Evolutionary conservation across 768 basidiomycete genomes (phyloP).

Genomic region (Favolaschia claudopus): DNA sequence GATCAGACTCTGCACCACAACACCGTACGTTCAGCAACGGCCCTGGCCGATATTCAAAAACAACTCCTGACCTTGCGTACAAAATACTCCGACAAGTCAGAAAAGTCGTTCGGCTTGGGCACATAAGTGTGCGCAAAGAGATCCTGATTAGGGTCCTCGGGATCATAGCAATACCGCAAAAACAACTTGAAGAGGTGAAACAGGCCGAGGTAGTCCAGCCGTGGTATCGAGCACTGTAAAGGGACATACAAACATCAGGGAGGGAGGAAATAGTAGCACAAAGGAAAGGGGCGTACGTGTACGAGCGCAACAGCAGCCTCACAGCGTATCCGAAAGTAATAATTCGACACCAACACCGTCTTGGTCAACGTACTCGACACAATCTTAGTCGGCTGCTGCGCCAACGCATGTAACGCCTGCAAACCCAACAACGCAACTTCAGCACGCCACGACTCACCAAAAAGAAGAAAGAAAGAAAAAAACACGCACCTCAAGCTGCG

Average conservation of each 20-base stretch:
- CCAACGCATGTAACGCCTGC: conserved; percentile 90
- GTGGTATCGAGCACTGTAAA: conserved; percentile 80
- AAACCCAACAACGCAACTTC: background rate
- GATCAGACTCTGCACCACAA: conserved; percentile 65
- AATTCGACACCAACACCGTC: conserved; percentile 93
- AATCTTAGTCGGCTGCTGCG: conserved; percentile 82
- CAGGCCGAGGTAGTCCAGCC: conserved; percentile 87
- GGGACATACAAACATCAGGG: too few relatives aligned
- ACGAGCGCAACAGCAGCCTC: conserved; percentile 91
- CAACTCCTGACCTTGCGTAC: conserved; percentile 87
- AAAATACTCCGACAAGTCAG: conserved; percentile 91
- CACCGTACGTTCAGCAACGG: too few relatives aligned
- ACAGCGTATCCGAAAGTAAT: conserved; percentile 94
- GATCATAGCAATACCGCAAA: conserved; percentile 88
- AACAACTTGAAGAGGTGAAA: conserved; percentile 98
- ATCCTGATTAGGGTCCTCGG: conserved; percentile 81
- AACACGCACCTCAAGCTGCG: conserved; percentile 81
- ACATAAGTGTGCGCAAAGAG: conserved; percentile 88
- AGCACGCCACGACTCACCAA: background rate
- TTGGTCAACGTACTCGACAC: conserved; percentile 92
- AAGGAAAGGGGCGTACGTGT: conserved; percentile 53
- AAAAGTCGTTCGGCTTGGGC: conserved; percentile 95
- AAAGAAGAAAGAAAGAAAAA: background rate
- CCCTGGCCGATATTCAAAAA: conserved; percentile 1
- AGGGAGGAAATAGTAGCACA: conserved; percentile 3